Percentiles rank a stretch among this genome's conserved stretches.
These are phyloP conservation scores for Quercus phellos DNA, from an alignment of 331 rosid genomes.

Conservation along the genomic window DNA sequence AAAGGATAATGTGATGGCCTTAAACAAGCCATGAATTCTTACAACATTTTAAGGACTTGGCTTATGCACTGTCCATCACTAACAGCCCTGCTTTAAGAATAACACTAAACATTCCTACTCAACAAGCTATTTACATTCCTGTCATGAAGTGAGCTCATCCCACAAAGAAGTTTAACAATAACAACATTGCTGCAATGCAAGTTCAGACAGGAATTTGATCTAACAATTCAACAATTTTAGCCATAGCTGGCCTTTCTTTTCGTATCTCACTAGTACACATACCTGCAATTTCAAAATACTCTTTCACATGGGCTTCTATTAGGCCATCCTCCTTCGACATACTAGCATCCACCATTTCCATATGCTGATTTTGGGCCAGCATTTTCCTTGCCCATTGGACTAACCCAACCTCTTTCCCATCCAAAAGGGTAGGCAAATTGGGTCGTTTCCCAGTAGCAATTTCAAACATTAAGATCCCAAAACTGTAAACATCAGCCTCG, in stretches of 20 bases:
- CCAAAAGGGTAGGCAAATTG: conserved; percentile 39
- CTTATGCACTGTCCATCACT: background rate
- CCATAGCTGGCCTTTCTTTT: conserved; percentile 62
- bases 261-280: conserved; percentile 44
- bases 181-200: background rate
- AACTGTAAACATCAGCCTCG: conserved; percentile 85
- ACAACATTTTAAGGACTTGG: background rate
- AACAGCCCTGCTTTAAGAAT: background rate
- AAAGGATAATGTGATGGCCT: background rate
- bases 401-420: conserved; percentile 35
- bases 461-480: conserved; percentile 78
- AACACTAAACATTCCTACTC: background rate
- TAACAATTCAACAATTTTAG: conserved; percentile 30
- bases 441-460: conserved; percentile 56
- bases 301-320: conserved; percentile 39
- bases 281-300: conserved; percentile 64
- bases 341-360: conserved; percentile 59
- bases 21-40: background rate
- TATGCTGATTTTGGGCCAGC: conserved; percentile 36
- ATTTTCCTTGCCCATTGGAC: conserved; percentile 66
- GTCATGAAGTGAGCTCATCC: background rate
- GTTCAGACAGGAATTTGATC: conserved; percentile 14
- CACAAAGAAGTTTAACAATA: background rate
- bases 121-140: background rate
- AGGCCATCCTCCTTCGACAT: conserved; percentile 38